Conservation (phyloP, 2,329 filamentous ascomycete genomes). For the Pezicula neosporulosa region DNA sequence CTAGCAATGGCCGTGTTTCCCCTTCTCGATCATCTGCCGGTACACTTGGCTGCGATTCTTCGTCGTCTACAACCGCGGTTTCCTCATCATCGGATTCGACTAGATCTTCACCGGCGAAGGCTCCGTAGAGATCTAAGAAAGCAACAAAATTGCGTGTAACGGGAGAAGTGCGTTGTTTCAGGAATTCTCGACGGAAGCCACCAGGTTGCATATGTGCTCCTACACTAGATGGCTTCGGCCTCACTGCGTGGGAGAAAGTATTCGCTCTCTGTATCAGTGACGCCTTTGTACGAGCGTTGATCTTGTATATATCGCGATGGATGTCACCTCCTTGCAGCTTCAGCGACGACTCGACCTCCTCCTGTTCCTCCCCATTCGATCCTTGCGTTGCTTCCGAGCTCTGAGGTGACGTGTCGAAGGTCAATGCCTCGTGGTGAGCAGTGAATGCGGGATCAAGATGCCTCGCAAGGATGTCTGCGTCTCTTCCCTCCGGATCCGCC, state of each 20-base stretch:
- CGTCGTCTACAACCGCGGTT: slow-evolving; percentile 43
- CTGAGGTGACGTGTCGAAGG: slow-evolving; percentile 8
- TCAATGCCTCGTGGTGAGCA: slow-evolving; percentile 36
- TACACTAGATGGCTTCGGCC: slow-evolving; percentile 33
- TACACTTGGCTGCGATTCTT: slow-evolving; percentile 55
- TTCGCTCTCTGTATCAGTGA: slow-evolving; percentile 55
- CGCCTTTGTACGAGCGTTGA: slow-evolving; percentile 54
- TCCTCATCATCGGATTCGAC: slow-evolving; percentile 60
- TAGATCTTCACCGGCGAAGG: slow-evolving; percentile 93
- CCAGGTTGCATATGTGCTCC: slow-evolving; percentile 45
- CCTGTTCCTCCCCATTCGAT: slow-evolving; percentile 21
- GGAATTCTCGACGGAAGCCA: slow-evolving; percentile 50
- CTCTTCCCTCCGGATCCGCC: slow-evolving; percentile 3
- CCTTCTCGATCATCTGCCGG: slow-evolving; percentile 66
- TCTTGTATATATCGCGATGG: slow-evolving; percentile 73
- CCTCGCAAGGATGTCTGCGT: slow-evolving; percentile 34
- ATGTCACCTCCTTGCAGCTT: slow-evolving; percentile 74
- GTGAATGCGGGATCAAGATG: slow-evolving; percentile 39
- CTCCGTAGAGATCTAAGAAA: slow-evolving; percentile 88
- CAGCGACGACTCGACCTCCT: slow-evolving; percentile 59
- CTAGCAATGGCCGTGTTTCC: slow-evolving; percentile 72
- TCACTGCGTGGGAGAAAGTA: slow-evolving; percentile 58
- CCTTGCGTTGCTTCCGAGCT: slow-evolving; percentile 21
- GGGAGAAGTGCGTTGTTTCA: slow-evolving; percentile 49
- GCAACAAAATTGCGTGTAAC: slow-evolving; percentile 91